Conservation (phyloP, 768 basidiomycete species). For the Dacryopinax primogenitus region DNA sequence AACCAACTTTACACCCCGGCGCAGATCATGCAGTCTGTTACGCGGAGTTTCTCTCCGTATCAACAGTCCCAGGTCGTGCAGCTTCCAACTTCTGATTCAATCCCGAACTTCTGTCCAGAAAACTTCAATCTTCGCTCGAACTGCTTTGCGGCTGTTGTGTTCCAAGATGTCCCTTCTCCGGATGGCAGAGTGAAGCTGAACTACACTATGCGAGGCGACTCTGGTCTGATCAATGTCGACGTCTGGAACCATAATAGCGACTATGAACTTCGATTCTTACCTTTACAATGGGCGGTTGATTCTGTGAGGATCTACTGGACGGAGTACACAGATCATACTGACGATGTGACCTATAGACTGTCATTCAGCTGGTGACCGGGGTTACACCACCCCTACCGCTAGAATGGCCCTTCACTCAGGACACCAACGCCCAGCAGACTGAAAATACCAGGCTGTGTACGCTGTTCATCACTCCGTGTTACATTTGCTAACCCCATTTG, state of each 20-base stretch:
- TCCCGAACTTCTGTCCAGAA: constrained; percentile 49
- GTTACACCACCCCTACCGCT: constrained; percentile 42
- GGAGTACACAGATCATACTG: not conserved
- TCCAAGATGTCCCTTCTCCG: constrained; percentile 29
- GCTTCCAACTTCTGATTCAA: constrained; percentile 36
- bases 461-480: constrained; percentile 15
- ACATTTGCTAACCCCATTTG: not conserved
- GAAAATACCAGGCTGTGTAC: constrained; percentile 44
- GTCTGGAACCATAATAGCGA: constrained; percentile 54
- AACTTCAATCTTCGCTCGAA: constrained; percentile 59
- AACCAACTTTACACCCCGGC: constrained; percentile 39
- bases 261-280: constrained; percentile 53
- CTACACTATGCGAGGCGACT: constrained; percentile 60
- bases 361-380: constrained; percentile 57
- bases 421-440: constrained; percentile 51
- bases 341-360: constrained; percentile 36
- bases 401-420: constrained; percentile 60
- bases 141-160: constrained; percentile 56
- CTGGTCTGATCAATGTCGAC: constrained; percentile 50
- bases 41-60: constrained; percentile 35
- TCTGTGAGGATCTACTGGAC: constrained; percentile 32
- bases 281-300: constrained; percentile 67
- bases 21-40: constrained; percentile 50
- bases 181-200: constrained; percentile 38
- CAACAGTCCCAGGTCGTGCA: constrained; percentile 42